Base-by-base conservation (phyloP, 163 green algal genomes). In the Prototheca cutis region DNA sequence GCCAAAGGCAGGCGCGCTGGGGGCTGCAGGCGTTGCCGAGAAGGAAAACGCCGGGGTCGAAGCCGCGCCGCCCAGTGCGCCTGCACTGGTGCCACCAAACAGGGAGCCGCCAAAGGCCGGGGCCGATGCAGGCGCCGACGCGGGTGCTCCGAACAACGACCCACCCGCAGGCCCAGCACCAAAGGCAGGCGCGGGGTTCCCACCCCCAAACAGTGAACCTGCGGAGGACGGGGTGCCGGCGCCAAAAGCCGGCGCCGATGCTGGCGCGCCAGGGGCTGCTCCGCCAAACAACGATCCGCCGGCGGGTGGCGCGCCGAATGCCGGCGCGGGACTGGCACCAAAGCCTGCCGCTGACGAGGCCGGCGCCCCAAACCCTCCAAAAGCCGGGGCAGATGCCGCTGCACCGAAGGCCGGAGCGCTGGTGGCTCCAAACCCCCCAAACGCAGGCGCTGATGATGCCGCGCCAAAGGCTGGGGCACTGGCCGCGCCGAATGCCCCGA, bases 1-100 rank as follows among this genome's bases (percentile, higher is more conserved):
- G 24, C 72, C 81, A 71, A 91, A 92, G 0, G 65, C 59, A 3
- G 65, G 40, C 33, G 64, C 60, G 10, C 60, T 32, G 10, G 68
- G 56, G 5, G 59, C 63, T 53, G 65, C 32, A 13, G 63, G 27
- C 6, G 68, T 59, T 3, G 59, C 63, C 13, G 70, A 73, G 64
- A 80, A 83, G 30, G 67, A 49, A 25, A 68, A 34, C 2, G 61
- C 29, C 25, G 71, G 59, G 5, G 54, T n/a, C 7, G 62, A 55
- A 28, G 73, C 73, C 65, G 72, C 74, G 3, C 32, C 40, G 3
- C 66, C 77, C 63, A 85, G 83, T 28, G 58, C 65, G 27, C 64
- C 64, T 5, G 71, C 52, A 49, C 61, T 77, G 47, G 62, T 54
- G 3, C 51, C 62, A 17, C 68, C 79, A 36, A 85, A 82, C 3